Evolutionary conservation across 192 early-diverging fungal genomes (phyloP), one percentile per base, ranked within the genome.

Genomic region (Jimgerdemannia lactiflua): DNA sequence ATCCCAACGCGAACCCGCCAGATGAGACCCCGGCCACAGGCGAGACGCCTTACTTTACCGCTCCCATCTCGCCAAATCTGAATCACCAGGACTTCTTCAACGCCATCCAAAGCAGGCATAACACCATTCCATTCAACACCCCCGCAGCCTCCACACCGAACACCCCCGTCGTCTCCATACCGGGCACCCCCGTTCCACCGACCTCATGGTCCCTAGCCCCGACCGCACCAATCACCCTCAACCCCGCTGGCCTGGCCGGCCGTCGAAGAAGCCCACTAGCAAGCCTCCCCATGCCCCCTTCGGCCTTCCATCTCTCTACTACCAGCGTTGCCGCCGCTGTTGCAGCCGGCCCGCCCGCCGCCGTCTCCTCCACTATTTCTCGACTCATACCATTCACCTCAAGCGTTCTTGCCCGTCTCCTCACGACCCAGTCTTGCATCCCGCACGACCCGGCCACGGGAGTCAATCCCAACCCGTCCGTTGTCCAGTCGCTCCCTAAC

Each of bases 21-120:
- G n/a, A n/a, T n/a, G n/a, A n/a, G 71, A 71, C 18, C 44, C 42
- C 9, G 63, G 59, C 41, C 71, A 71, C 63, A n/a, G n/a, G n/a
- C n/a, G n/a, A n/a, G n/a, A 82, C 81, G 41, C 81, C 81, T 17
- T 82, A 79, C 59, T 82, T 74, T 42, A 82, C 81, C 44, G 81
- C 81, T 11, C 81, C 81, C 44, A 73, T 82, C 39, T 78, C 72
- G 43, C 81, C 81, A 39, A 73, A 68, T 42, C 40, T 78, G 29
- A 74, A 64, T 14, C n/a, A 82, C 67, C 74, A 78, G 49, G 81
- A 82, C 41, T 82, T 82, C 39, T 74, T 78, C 39, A 78, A 82
- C 67, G 81, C 81, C 20, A 75, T 82, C n/a, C 81, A 82, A 63
- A 59, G 64, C 41, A 76, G 81, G 39, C 77, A 82, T 67, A 41